phyloP scores from a whole-genome alignment of 2,329 filamentous ascomycete species.

The Penicillium palitans region DNA sequence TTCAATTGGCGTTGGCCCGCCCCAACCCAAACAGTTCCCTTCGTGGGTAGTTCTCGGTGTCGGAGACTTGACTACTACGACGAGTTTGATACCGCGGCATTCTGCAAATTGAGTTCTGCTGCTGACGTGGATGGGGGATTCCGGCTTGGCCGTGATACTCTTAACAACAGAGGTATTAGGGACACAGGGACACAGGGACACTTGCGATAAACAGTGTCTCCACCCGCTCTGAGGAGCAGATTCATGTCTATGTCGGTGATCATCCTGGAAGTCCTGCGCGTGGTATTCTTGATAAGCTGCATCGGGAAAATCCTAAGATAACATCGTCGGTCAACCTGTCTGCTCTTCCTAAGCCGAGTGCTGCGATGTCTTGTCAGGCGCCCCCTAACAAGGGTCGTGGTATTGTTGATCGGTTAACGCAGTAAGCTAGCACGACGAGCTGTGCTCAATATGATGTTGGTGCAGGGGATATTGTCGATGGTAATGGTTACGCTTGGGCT shows the following conservation, averaged over 20 bases:
- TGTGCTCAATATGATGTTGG: slow-evolving; percentile 5
- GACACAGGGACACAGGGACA: background rate
- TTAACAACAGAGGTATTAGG: background rate
- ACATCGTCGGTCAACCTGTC: background rate
- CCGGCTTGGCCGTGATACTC: slow-evolving; percentile 1
- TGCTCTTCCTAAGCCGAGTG: background rate
- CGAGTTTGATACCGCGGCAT: background rate
- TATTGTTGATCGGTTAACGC: background rate
- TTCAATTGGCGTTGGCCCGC: background rate
- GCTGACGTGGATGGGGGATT: slow-evolving; percentile 1
- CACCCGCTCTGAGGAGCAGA: slow-evolving; percentile 3
- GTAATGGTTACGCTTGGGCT: background rate
- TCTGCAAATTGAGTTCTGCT: background rate
- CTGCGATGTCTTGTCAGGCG: slow-evolving; percentile 2
- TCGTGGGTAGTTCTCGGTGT: background rate
- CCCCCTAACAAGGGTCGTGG: background rate
- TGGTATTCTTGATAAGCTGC: background rate
- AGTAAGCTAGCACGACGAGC: background rate
- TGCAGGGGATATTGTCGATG: background rate
- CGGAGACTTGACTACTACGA: background rate
- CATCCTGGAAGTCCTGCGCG: background rate
- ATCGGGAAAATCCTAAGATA: background rate
- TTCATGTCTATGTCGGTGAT: slow-evolving; percentile 8
- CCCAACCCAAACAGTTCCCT: background rate
- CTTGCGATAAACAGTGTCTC: slow-evolving; percentile 4